These are phyloP conservation scores for Simplicillium aogashimaense DNA, from an alignment of 2,329 filamentous ascomycete species.

Conservation along the genomic window DNA sequence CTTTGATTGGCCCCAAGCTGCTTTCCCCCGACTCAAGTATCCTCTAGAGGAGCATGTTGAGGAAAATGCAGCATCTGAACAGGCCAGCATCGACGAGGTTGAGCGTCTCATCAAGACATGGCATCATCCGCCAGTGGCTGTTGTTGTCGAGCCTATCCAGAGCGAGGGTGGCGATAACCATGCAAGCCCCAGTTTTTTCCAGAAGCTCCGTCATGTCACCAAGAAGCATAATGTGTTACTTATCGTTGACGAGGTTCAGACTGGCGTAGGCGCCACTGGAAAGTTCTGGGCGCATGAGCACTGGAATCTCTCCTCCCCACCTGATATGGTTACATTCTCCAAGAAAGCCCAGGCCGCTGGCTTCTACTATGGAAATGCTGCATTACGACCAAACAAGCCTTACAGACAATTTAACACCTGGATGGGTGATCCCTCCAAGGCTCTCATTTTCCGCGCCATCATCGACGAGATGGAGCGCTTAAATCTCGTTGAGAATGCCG, in stretches of 20 bases:
- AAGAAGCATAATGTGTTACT: constrained; percentile 59
- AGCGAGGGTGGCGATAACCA: constrained; percentile 81
- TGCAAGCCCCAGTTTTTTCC: constrained; percentile 70
- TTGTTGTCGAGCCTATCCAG: constrained; percentile 73
- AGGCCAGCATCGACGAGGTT: constrained; percentile 62
- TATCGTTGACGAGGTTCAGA: constrained; percentile 81
- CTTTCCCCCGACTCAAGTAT: constrained; percentile 70
- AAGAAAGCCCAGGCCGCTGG: constrained; percentile 83
- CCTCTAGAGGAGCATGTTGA: constrained; percentile 59
- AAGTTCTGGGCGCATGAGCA: constrained; percentile 85
- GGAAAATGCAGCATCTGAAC: constrained; percentile 63
- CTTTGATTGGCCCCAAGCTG: constrained; percentile 79
- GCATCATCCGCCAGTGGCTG: constrained; percentile 61
- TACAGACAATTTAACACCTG: constrained; percentile 80
- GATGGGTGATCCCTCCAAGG: constrained; percentile 74
- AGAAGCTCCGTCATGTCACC: constrained; percentile 61
- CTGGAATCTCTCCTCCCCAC: constrained; percentile 62
- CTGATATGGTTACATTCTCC: constrained; percentile 78
- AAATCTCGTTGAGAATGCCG: constrained; percentile 56
- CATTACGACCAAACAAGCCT: constrained; percentile 71
- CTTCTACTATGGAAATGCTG: constrained; percentile 66
- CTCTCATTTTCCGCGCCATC: constrained; percentile 68
- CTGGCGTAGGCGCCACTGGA: constrained; percentile 73
- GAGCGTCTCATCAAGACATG: constrained; percentile 58
- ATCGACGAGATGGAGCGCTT: constrained; percentile 63